These are phyloP conservation scores for Mortierella sp. DNA, from an alignment of 371 early-diverging fungal genomes.

Conservation along the genomic window DNA sequence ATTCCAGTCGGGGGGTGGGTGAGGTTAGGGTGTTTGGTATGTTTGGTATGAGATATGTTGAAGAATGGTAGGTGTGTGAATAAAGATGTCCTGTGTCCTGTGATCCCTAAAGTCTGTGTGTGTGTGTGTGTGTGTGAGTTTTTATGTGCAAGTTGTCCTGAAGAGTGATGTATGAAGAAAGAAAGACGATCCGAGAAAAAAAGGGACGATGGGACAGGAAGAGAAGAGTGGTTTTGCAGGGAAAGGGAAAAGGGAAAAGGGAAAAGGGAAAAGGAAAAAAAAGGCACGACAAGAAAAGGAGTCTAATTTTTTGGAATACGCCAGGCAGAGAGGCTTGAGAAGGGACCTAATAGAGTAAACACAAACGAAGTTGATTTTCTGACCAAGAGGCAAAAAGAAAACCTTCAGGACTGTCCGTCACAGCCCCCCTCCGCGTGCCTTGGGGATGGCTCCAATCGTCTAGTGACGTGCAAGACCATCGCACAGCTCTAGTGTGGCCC, in stretches of 20 bases:
- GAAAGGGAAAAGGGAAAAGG: not conserved
- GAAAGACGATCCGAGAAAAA: not conserved
- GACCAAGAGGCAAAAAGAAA: not conserved
- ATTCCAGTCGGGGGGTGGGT: not conserved
- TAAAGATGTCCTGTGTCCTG: not conserved
- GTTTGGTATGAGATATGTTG: not conserved
- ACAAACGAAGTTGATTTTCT: too few species aligned
- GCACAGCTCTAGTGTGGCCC: too few species aligned
- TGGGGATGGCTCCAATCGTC: not conserved
- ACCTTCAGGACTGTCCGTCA: not conserved
- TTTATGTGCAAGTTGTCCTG: slow-evolving; percentile 10
- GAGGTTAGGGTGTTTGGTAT: not conserved
- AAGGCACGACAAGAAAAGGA: not conserved
- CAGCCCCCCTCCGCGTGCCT: not conserved
- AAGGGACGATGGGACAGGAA: not conserved
- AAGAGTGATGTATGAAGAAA: slow-evolving; percentile 2
- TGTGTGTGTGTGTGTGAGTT: not conserved
- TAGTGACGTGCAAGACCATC: too few species aligned
- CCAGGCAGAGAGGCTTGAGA: too few species aligned
- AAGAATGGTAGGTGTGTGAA: not conserved
- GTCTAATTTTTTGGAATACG: not conserved
- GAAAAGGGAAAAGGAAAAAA: not conserved
- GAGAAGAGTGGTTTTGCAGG: not conserved
- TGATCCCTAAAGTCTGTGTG: not conserved
- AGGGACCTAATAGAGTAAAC: too few species aligned